phyloP scores from a whole-genome alignment of 2,329 filamentous ascomycete species.

The Cadophora malorum region DNA sequence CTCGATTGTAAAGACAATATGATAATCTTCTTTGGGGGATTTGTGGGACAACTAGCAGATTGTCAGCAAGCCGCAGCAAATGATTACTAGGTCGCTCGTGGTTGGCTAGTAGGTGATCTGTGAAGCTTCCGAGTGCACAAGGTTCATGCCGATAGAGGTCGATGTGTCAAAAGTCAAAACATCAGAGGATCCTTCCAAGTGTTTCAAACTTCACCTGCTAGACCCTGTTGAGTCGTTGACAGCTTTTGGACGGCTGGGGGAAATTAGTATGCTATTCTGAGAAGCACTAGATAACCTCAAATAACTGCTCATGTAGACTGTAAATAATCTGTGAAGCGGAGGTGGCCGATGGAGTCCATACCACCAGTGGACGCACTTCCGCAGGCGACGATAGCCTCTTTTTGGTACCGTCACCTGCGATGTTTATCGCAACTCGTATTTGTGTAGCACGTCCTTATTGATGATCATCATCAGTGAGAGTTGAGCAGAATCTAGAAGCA shows the following conservation, averaged over 20 bases:
- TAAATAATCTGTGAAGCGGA: background rate
- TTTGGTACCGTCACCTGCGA: background rate
- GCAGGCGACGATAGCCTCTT: background rate
- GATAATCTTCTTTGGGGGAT: too few relatives aligned
- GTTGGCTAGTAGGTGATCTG: background rate
- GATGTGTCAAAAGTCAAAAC: conserved; percentile 21
- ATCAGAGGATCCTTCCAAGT: conserved; percentile 15
- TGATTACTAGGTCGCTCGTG: background rate
- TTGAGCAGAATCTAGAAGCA: conserved; percentile 5
- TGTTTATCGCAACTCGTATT: background rate
- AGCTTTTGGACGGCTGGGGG: conserved; percentile 14
- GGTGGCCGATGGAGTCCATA: background rate
- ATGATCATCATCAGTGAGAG: background rate
- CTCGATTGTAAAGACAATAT: background rate
- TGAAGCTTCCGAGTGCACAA: conserved; percentile 15
- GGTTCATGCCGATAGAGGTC: conserved; percentile 19
- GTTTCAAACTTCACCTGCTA: conserved; percentile 13
- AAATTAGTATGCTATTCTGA: conserved; percentile 10
- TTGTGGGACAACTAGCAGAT: background rate
- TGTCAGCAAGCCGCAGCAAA: background rate
- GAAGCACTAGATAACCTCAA: background rate
- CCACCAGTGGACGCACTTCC: background rate
- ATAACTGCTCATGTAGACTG: background rate
- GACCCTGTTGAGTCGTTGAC: conserved; percentile 12
- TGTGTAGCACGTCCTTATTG: background rate